phyloP scores from a whole-genome alignment of 441 rosid species.

The Gossypium trilobum region DNA sequence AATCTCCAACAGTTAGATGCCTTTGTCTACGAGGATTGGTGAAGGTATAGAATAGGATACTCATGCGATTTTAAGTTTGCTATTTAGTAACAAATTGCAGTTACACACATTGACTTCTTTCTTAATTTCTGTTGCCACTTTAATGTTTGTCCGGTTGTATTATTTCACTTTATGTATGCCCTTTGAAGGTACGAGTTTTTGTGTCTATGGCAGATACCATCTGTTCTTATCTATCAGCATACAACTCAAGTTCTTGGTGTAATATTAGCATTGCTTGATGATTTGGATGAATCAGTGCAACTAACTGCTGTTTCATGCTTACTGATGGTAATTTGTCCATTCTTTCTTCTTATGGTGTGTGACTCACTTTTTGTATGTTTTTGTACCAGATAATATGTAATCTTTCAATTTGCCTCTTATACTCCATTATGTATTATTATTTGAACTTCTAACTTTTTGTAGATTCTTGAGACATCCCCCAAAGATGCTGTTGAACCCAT shows the following conservation, averaged over 20 bases:
- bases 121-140: neutral
- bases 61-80: neutral
- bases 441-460: slow-evolving; percentile 12
- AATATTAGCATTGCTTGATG: slow-evolving; percentile 86
- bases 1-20: slow-evolving; percentile 85
- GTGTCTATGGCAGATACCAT: slow-evolving; percentile 62
- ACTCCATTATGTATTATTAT: neutral
- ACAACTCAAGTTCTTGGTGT: slow-evolving; percentile 80
- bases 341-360: slow-evolving; percentile 9
- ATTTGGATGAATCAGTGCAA: slow-evolving; percentile 83
- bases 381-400: neutral
- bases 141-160: neutral
- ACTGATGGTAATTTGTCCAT: slow-evolving; percentile 42
- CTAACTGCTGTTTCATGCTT: slow-evolving; percentile 91
- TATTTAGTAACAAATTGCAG: neutral
- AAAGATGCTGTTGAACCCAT: slow-evolving; percentile 84
- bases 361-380: neutral
- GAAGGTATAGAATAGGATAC: slow-evolving; percentile 44
- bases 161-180: neutral
- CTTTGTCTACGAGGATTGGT: slow-evolving; percentile 95
- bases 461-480: slow-evolving; percentile 80
- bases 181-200: slow-evolving; percentile 5
- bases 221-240: slow-evolving; percentile 65
- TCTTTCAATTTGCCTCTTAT: slow-evolving; percentile 12
- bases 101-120: neutral